Base-by-base conservation (phyloP, 345 rosid genomes). In the Rhizophora apiculata region DNA sequence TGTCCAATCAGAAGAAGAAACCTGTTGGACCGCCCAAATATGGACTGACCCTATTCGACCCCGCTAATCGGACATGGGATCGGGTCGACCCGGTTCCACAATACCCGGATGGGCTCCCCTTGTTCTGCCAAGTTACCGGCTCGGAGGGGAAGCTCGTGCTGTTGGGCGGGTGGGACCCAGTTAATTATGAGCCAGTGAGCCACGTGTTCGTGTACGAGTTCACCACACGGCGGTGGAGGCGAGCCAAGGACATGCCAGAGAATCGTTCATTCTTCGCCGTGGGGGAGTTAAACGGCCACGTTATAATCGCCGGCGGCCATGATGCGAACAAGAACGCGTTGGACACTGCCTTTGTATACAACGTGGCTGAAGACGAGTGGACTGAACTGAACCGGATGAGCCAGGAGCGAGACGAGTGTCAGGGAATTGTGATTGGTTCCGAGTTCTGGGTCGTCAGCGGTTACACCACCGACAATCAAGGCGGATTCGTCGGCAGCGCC, bases 81-180 rank as follows among this genome's bases (percentile, higher is more conserved):
- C 71, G 79, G 61, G 27, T 87, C 5, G 81, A 62, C 61, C 83
- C 81, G 60, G 71, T 81, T 4, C 87, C 87, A 1, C 55, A 30
- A 18, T 82, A 76, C 83, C 81, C 85, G 7, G 65, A 72, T 62
- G 92, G 92, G 49, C 79, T 89, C 43, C 92, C 90, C 5, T 65
- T 87, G 82, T 89, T 87, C 65, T 85, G 86, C 74, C 87, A 83
- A 60, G 32, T 85, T 62, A 83, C 82, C 5, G 74, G 90, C 56
- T 79, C 78, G 32, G 92, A 83, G 27, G 87, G 88, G 64, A 79
- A 82, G 81, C 83, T 89, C 16, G 82, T 85, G 31, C 72, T 85
- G n/a, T 68, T 87, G 83, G 96, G 92, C 30, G 92, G 89, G 21
- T 89, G 96, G 92, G 83, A 87, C 70, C 92, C 88, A 26, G 80